Evolutionary conservation across 2,329 filamentous ascomycete species (phyloP).

Genomic region (Esteya vermicola): DNA sequence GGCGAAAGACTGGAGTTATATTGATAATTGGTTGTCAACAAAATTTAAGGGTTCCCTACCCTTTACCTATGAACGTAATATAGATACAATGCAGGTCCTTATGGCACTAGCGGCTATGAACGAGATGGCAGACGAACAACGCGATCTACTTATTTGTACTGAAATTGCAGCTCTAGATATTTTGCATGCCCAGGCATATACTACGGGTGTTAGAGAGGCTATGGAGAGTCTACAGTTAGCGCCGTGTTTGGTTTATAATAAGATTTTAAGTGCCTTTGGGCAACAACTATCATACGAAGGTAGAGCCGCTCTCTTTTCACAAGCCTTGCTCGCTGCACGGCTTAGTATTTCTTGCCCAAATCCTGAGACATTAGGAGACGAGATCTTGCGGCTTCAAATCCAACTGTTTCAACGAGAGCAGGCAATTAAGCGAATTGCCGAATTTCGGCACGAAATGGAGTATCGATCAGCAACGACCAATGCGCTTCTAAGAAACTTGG

Average conservation of each 20-base stretch:
- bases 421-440: constrained; percentile 34
- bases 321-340: constrained; percentile 36
- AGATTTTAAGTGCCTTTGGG: constrained; percentile 41
- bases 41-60: constrained; percentile 50
- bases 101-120: constrained; percentile 62
- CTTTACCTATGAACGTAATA: constrained; percentile 68
- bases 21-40: constrained; percentile 68
- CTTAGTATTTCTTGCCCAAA: constrained; percentile 34
- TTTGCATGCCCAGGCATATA: constrained; percentile 26
- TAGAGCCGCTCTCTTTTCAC: constrained; percentile 37
- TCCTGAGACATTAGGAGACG: constrained; percentile 32
- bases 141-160: constrained; percentile 38
- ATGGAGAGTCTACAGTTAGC: too few relatives aligned
- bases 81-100: constrained; percentile 64
- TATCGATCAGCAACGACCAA: constrained; percentile 29
- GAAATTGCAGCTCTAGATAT: constrained; percentile 46
- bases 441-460: constrained; percentile 42
- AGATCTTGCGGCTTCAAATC: constrained; percentile 41
- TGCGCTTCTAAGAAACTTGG: constrained; percentile 26
- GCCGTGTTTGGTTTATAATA: too few relatives aligned
- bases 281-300: constrained; percentile 41
- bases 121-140: constrained; percentile 63
- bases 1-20: constrained; percentile 81
- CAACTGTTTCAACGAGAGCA: constrained; percentile 41
- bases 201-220: too few relatives aligned